Evolutionary conservation across 2,329 filamentous ascomycete species (phyloP).

Genomic region (Alternaria sp.): DNA sequence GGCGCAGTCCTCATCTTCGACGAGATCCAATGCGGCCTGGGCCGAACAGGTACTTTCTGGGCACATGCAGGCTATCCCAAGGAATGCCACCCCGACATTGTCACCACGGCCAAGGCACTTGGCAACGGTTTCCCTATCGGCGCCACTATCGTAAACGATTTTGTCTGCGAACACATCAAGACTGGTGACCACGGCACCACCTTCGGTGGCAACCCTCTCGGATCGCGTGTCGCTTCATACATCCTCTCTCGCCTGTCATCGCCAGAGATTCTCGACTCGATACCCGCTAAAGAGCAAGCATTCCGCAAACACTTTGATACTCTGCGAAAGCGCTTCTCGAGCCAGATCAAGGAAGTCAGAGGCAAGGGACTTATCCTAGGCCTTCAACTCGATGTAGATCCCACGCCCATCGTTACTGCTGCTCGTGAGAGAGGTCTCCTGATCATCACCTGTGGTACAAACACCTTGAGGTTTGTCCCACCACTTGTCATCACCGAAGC

Average conservation of each 20-base stretch:
- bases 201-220: conserved; percentile 91
- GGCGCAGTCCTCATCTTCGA: conserved; percentile 92
- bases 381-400: conserved; percentile 80
- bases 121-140: conserved; percentile 97
- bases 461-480: conserved; percentile 91
- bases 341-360: conserved; percentile 78
- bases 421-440: conserved; percentile 87
- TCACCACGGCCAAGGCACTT: conserved; percentile 94
- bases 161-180: conserved; percentile 73
- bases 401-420: conserved; percentile 77
- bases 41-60: conserved; percentile 89
- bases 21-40: conserved; percentile 95
- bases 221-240: conserved; percentile 83
- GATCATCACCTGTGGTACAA: conserved; percentile 90
- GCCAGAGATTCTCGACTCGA: conserved; percentile 71
- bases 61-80: conserved; percentile 78
- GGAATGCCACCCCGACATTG: conserved; percentile 88
- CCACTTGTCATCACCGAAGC: conserved; percentile 80
- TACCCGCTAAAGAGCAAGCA: conserved; percentile 71
- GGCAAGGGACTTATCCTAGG: conserved; percentile 88
- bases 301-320: conserved; percentile 67
- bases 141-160: conserved; percentile 73
- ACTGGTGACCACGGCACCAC: conserved; percentile 91
- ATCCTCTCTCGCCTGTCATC: conserved; percentile 81
- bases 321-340: conserved; percentile 70